Evolutionary conservation across 345 rosid genomes (phyloP).

Genomic region (Eucalyptus curtisii): DNA sequence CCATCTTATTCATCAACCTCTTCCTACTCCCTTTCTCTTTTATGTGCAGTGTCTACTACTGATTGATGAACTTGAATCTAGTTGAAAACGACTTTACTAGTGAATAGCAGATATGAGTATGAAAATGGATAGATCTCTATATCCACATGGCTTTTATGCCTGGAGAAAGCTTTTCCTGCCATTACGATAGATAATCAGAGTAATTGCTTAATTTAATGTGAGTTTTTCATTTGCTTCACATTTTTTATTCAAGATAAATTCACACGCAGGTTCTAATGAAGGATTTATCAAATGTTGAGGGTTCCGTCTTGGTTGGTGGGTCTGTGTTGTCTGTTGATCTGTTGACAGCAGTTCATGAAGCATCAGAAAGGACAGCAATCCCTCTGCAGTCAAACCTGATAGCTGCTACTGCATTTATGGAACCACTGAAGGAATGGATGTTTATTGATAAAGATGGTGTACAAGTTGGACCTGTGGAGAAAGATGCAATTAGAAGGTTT

Average conservation of each 20-base stretch:
- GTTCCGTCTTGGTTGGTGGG: slow-evolving; percentile 97
- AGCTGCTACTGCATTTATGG: slow-evolving; percentile 99
- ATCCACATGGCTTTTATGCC: neutral
- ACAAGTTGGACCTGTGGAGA: slow-evolving; percentile 89
- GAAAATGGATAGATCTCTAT: neutral
- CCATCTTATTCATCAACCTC: neutral
- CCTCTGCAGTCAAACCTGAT: slow-evolving; percentile 94
- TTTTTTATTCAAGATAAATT: neutral
- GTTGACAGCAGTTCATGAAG: slow-evolving; percentile 90
- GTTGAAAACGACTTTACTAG: neutral
- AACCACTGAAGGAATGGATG: slow-evolving; percentile 99
- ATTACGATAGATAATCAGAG: neutral
- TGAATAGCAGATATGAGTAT: neutral
- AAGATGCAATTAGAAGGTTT: slow-evolving; percentile 87
- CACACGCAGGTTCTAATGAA: slow-evolving; percentile 80
- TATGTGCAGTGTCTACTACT: neutral
- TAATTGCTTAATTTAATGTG: neutral
- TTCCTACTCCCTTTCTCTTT: neutral
- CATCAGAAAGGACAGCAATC: slow-evolving; percentile 94
- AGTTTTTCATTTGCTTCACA: neutral
- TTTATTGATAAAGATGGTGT: slow-evolving; percentile 63
- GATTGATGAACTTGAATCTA: neutral
- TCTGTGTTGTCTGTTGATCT: slow-evolving; percentile 96
- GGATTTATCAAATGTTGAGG: slow-evolving; percentile 81
- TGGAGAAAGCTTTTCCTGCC: neutral